Base-by-base conservation (phyloP, 192 early-diverging fungal species). In the Phlyctochytrium bullatum region DNA sequence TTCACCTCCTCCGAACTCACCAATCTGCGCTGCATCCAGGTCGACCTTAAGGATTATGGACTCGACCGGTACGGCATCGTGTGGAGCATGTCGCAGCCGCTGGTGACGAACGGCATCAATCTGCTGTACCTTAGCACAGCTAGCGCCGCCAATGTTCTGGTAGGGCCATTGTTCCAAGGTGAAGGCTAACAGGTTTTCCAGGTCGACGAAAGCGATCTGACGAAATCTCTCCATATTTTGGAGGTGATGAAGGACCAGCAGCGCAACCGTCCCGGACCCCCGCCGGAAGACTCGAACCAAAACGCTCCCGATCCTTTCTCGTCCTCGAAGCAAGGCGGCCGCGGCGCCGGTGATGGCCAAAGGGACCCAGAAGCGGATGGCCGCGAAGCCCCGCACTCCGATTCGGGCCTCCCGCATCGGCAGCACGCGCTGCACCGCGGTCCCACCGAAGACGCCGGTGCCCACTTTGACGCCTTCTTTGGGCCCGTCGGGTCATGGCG, bases 1-100 rank as follows among this genome's bases (percentile, higher is more conserved):
- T 83, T 81, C 33, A 77, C 73, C 59, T 76, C 76, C 34, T 74
- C 36, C 71, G 76, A 64, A 69, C 73, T 20, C 73, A 68, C 28
- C 65, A 73, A 76, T 0, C 75, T 89, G 34, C 78, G 86, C 35
- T 80, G 87, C 47, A 88, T 90, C 59, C 87, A 89, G 65, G 76
- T 90, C 28, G 84, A 90, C 70, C 68, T 90, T 51, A 74, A 78
- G 36, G 78, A 80, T 10, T 76, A 78, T 53, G 80, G 78, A 17
- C 32, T 73, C 69, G 88, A 90, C 69, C 79, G 83, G 34, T 89
- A 77, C 64, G 88, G 88, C 62, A 89, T 90, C 58, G 84, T 90
- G 2, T 81, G 79, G 52, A 88, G 86, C 23, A 89, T 90, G 61
- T 79, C 86, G 16, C 72, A 88, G 58, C 88, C 85, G 2, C 75